Conservation (phyloP, 2,329 filamentous ascomycete genomes). For the Cadophora sp. region DNA sequence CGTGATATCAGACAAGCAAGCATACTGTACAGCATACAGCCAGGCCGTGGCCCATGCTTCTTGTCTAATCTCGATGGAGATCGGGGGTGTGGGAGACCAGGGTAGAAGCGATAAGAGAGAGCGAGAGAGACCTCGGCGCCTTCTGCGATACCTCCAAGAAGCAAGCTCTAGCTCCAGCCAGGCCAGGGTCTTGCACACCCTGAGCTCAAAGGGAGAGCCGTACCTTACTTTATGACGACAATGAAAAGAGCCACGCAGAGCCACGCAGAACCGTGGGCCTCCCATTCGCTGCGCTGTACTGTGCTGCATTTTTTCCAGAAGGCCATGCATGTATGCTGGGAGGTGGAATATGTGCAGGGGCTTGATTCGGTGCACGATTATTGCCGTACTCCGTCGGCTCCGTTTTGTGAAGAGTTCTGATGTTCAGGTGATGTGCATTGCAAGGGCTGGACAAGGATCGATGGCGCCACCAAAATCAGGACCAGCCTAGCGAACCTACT, state of each 20-base stretch:
- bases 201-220: background rate
- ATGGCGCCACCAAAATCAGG: constrained; percentile 13
- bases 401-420: constrained; percentile 30
- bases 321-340: constrained; percentile 2
- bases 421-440: constrained; percentile 37
- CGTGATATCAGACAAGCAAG: constrained; percentile 6
- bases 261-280: background rate
- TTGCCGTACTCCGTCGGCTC: constrained; percentile 30
- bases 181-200: constrained; percentile 12
- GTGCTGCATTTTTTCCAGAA: constrained; percentile 12
- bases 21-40: background rate
- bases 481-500: constrained; percentile 1
- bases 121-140: constrained; percentile 6
- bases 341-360: constrained; percentile 15
- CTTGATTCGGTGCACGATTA: constrained; percentile 22
- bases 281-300: constrained; percentile 20
- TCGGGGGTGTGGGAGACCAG: constrained; percentile 6
- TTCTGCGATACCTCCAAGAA: constrained; percentile 2
- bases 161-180: constrained; percentile 2
- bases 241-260: constrained; percentile 14
- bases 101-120: constrained; percentile 6
- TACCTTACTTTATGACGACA: constrained; percentile 22
- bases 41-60: constrained; percentile 14
- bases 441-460: constrained; percentile 14
- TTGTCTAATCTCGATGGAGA: constrained; percentile 1